Evolutionary conservation across 1,284 basidiomycete genomes (phyloP).

Genomic region (Ganoderma meredithae): DNA sequence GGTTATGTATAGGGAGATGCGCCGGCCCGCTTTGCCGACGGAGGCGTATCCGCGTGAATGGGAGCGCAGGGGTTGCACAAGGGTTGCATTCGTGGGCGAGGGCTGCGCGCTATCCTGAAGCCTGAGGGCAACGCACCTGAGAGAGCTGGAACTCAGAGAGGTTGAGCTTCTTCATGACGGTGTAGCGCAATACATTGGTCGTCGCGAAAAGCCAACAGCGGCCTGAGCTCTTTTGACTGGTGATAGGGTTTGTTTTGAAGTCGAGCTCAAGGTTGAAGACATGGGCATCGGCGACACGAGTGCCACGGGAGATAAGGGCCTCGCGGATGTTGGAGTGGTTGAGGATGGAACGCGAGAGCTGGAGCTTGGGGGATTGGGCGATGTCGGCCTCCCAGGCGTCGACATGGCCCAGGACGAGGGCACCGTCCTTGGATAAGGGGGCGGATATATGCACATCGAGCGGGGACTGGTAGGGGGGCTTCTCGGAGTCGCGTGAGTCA

Average conservation of each 20-base stretch:
- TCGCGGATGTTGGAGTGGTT: constrained; percentile 75
- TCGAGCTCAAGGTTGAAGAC: constrained; percentile 87
- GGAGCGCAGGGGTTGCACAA: neutral
- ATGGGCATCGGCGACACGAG: constrained; percentile 74
- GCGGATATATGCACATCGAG: constrained; percentile 31
- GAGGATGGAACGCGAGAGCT: constrained; percentile 84
- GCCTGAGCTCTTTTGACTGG: constrained; percentile 88
- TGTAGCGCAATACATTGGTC: constrained; percentile 87
- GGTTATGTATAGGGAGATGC: neutral
- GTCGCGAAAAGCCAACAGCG: constrained; percentile 95
- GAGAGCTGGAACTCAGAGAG: constrained; percentile 90
- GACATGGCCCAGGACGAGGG: constrained; percentile 65
- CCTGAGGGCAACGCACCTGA: constrained; percentile 57
- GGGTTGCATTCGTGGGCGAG: neutral
- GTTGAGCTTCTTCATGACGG: constrained; percentile 86
- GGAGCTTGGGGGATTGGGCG: constrained; percentile 66
- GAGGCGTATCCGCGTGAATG: neutral
- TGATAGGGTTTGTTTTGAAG: constrained; percentile 83
- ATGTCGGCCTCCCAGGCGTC: constrained; percentile 71
- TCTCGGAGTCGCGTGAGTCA: constrained; percentile 44
- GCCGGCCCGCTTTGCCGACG: neutral
- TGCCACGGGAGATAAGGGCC: constrained; percentile 71
- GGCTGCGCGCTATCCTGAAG: neutral
- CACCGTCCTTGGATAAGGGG: constrained; percentile 55
- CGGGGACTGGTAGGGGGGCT: constrained; percentile 33